A percentile compares a stretch with the other conserved stretches of the same genome.
These are phyloP conservation scores for Fusarium tricinctum DNA, from an alignment of 2,329 filamentous ascomycete species.

Conservation along the genomic window DNA sequence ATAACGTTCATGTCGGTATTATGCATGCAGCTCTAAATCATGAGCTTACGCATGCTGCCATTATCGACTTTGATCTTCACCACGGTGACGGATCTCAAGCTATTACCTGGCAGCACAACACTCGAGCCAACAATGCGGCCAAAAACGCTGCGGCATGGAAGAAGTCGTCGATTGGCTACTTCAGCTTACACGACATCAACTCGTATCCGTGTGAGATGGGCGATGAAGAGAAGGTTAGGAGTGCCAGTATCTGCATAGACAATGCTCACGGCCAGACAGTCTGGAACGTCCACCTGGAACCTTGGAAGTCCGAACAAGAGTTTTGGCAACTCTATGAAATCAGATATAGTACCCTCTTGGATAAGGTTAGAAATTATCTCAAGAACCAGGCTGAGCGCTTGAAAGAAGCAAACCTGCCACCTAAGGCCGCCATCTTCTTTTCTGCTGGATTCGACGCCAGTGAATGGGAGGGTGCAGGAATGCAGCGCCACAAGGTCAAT, in stretches of 20 bases:
- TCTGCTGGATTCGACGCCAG: conserved; percentile 98
- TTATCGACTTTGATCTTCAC: conserved; percentile 92
- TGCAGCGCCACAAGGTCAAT: conserved; percentile 96
- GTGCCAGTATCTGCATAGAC: conserved; percentile 93
- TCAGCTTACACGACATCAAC: conserved; percentile 97
- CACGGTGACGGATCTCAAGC: conserved; percentile 96
- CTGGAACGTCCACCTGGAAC: conserved; percentile 95
- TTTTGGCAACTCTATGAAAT: conserved; percentile 92
- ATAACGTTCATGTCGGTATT: conserved; percentile 97
- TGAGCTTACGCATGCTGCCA: conserved; percentile 92
- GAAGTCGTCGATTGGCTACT: conserved; percentile 92
- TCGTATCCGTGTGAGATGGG: conserved; percentile 96
- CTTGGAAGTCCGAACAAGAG: conserved; percentile 84
- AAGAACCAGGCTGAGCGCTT: conserved; percentile 77
- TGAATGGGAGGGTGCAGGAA: conserved; percentile 90
- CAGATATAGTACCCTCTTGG: conserved; percentile 81
- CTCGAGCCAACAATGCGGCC: conserved; percentile 70
- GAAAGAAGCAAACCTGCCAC: conserved; percentile 68
- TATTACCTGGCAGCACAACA: conserved; percentile 92
- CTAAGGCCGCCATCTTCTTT: conserved; percentile 91
- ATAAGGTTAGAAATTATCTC: conserved; percentile 86
- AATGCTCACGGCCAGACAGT: conserved; percentile 93
- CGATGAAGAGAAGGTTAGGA: conserved; percentile 93
- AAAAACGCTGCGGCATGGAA: conserved; percentile 83
- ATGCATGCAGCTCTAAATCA: conserved; percentile 88